Conservation (phyloP, 1,284 basidiomycete species). For the Malassezia caprae region DNA sequence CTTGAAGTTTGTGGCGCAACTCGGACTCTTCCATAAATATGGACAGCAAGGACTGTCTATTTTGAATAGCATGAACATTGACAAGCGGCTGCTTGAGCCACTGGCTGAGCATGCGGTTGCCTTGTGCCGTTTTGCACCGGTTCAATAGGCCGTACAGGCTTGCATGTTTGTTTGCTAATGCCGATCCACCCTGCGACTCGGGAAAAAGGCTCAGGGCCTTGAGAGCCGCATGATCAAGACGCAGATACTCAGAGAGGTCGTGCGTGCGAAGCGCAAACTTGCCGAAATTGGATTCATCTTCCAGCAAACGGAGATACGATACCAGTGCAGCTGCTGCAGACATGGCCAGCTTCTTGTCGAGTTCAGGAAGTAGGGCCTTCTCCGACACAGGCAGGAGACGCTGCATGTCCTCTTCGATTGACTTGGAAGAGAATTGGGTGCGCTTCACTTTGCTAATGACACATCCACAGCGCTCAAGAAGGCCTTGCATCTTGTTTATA, state of each 20-base stretch:
- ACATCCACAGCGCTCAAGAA: constrained; percentile 76
- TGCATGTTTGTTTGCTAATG: constrained; percentile 27
- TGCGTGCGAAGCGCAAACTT: constrained; percentile 73
- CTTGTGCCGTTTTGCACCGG: constrained; percentile 92
- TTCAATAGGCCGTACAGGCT: constrained; percentile 83
- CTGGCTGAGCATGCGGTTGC: constrained; percentile 73
- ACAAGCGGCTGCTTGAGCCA: constrained; percentile 97
- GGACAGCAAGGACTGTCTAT: constrained; percentile 59
- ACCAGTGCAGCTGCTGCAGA: constrained; percentile 71
- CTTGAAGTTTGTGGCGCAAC: constrained; percentile 63
- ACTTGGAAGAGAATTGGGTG: constrained; percentile 67
- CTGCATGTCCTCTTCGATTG: constrained; percentile 72
- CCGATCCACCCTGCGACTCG: constrained; percentile 44
- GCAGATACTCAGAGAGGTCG: constrained; percentile 89
- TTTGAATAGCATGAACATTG: constrained; percentile 77
- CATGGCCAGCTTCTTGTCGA: constrained; percentile 68
- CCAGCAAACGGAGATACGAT: constrained; percentile 70
- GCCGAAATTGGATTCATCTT: constrained; percentile 70
- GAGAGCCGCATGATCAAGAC: constrained; percentile 84
- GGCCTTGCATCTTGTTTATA: constrained; percentile 50
- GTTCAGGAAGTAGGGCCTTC: constrained; percentile 54
- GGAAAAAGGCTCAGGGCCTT: constrained; percentile 81
- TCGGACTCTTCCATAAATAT: constrained; percentile 71
- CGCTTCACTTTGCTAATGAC: constrained; percentile 79
- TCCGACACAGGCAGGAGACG: constrained; percentile 55